Conservation (phyloP, 1,284 basidiomycete species). For the Cryptococcus sp. region DNA sequence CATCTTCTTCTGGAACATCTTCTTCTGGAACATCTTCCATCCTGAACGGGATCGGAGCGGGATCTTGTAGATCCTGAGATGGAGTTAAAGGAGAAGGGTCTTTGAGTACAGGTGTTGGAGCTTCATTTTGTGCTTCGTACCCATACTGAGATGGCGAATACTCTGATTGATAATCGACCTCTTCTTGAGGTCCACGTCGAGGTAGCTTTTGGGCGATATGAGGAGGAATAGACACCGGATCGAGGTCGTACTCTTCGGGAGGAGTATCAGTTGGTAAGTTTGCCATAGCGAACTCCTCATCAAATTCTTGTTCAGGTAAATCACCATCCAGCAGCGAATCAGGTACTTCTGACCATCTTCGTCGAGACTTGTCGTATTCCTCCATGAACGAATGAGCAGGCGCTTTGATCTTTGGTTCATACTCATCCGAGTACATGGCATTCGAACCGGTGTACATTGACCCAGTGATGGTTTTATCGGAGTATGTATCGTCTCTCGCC, state of each 20-base stretch:
- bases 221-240: not conserved
- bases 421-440: constrained; percentile 33
- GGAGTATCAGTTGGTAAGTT: constrained; percentile 39
- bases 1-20: constrained; percentile 15
- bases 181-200: not conserved
- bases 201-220: not conserved
- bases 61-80: not conserved
- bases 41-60: constrained; percentile 15
- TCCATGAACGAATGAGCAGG: constrained; percentile 36
- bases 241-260: constrained; percentile 16
- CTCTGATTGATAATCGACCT: not conserved
- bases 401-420: constrained; percentile 15
- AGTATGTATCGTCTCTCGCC: not conserved
- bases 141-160: not conserved
- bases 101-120: not conserved
- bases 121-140: not conserved
- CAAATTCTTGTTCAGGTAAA: constrained; percentile 29
- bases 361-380: constrained; percentile 9
- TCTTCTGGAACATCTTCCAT: constrained; percentile 11
- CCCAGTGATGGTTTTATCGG: constrained; percentile 12
- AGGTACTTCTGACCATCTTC: constrained; percentile 15
- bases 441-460: constrained; percentile 27
- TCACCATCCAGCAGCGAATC: constrained; percentile 30
- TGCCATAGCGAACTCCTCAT: constrained; percentile 30
- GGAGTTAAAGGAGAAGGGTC: not conserved